Evolutionary conservation across 345 rosid species (phyloP).

Genomic region (Citrus hindsii): DNA sequence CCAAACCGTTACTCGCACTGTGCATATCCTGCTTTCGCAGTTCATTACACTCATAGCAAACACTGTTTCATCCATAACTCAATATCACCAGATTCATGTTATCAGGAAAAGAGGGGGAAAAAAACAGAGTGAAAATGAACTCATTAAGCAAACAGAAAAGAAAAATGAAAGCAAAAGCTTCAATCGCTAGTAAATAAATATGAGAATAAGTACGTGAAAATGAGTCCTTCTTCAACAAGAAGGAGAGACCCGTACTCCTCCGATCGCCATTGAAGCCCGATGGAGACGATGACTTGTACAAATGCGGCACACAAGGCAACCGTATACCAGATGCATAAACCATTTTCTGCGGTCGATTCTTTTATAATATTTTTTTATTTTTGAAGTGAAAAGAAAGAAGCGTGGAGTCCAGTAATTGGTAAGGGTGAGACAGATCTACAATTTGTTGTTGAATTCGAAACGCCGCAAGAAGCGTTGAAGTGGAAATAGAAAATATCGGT

Average conservation of each 20-base stretch:
- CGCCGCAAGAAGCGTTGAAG: conserved; percentile 23
- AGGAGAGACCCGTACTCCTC: conserved; percentile 35
- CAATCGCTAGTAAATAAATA: not conserved
- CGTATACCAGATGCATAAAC: conserved; percentile 60
- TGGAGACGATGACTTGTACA: conserved; percentile 27
- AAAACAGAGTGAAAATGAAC: not conserved
- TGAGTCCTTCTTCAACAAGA: conserved; percentile 46
- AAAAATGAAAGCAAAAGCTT: not conserved
- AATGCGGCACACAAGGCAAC: conserved; percentile 40
- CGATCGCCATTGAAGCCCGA: conserved; percentile 52
- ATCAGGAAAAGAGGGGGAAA: not conserved
- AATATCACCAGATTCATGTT: not conserved
- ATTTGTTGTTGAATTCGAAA: conserved; percentile 3
- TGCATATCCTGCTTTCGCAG: not conserved
- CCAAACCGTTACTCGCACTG: too few relatives aligned
- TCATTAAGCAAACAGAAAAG: not conserved
- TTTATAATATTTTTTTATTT: not conserved
- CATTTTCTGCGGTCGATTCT: conserved; percentile 32
- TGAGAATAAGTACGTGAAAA: conserved; percentile 42
- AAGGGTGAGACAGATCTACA: conserved; percentile 1
- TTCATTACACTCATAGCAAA: not conserved
- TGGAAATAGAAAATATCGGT: not conserved
- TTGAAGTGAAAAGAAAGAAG: not conserved
- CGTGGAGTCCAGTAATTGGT: not conserved
- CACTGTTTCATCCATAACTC: not conserved